Evolutionary conservation across 139 green algal genomes (phyloP).

Genomic region (Coelastrella sp.): DNA sequence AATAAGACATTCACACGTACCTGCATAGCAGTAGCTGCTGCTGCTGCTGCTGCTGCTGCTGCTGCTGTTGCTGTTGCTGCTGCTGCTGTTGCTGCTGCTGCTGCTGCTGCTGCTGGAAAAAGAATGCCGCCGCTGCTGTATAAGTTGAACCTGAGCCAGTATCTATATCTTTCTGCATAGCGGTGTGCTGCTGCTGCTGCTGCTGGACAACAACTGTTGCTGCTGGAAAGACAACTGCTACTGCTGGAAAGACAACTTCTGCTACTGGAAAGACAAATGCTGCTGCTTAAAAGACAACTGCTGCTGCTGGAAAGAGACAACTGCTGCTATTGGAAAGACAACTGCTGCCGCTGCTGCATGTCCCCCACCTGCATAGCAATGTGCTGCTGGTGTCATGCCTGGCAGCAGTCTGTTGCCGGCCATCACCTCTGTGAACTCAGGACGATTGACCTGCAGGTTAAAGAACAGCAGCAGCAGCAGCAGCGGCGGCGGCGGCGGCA

Average conservation of each 20-base stretch:
- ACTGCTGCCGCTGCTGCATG: constrained; percentile 3
- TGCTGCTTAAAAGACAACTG: background rate
- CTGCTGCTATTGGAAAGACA: background rate
- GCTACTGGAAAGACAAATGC: background rate
- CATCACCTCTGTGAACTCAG: constrained; percentile 59
- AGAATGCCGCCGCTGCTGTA: background rate
- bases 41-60: too few relatives aligned
- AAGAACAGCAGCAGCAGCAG: background rate
- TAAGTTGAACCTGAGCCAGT: background rate
- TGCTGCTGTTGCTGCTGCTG: too few relatives aligned
- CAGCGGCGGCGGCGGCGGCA: background rate
- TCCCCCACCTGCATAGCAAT: constrained; percentile 70
- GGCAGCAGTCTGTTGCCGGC: constrained; percentile 63
- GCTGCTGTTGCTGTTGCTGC: too few relatives aligned
- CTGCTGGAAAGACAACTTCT: background rate
- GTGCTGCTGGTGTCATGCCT: constrained; percentile 63
- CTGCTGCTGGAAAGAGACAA: background rate
- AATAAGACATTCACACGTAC: too few relatives aligned
- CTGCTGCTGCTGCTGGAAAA: background rate
- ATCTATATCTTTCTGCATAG: background rate
- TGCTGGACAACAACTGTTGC: background rate
- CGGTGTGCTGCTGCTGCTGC: background rate
- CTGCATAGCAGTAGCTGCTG: too few relatives aligned
- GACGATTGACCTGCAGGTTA: constrained; percentile 19
- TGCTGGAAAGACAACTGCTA: background rate